Percentiles rank a stretch among this genome's conserved stretches.
phyloP scores from a whole-genome alignment of 164 flowering plant genomes.

The Magnolia officinalis region DNA sequence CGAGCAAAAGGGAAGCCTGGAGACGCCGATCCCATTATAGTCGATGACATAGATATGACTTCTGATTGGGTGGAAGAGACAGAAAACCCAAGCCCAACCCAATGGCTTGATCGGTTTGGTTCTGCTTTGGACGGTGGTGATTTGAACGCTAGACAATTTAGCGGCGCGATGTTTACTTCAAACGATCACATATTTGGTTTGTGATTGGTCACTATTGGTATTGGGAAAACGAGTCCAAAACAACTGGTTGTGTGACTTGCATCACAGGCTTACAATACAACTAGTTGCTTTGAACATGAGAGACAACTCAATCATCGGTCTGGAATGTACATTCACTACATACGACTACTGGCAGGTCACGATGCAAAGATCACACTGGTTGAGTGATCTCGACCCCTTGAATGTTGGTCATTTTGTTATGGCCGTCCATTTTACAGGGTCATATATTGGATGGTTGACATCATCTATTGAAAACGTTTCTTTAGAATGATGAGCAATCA shows the following conservation, averaged over 20 bases:
- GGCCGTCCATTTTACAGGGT: not conserved
- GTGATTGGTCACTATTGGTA: slow-evolving; percentile 55
- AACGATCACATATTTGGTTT: slow-evolving; percentile 57
- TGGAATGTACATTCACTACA: not conserved
- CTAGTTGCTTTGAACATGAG: not conserved
- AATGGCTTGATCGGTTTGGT: slow-evolving; percentile 85
- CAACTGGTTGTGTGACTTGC: not conserved
- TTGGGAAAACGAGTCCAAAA: not conserved
- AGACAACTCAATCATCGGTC: not conserved
- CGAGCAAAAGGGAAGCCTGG: slow-evolving; percentile 36
- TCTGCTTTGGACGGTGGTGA: slow-evolving; percentile 71
- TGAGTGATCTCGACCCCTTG: not conserved
- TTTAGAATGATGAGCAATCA: too few species aligned
- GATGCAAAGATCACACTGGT: not conserved
- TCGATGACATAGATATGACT: slow-evolving; percentile 89
- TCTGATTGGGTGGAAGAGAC: slow-evolving; percentile 94
- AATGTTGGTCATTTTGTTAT: not conserved
- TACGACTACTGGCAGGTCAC: not conserved
- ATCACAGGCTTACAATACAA: not conserved
- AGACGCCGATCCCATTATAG: slow-evolving; percentile 64
- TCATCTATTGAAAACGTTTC: not conserved
- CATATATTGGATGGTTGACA: not conserved
- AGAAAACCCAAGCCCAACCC: slow-evolving; percentile 66
- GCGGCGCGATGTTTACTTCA: slow-evolving; percentile 52
- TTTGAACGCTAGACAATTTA: slow-evolving; percentile 79